Evolutionary conservation across 2,329 filamentous ascomycete genomes (phyloP).

Genomic region (Scytalidium lignicola): DNA sequence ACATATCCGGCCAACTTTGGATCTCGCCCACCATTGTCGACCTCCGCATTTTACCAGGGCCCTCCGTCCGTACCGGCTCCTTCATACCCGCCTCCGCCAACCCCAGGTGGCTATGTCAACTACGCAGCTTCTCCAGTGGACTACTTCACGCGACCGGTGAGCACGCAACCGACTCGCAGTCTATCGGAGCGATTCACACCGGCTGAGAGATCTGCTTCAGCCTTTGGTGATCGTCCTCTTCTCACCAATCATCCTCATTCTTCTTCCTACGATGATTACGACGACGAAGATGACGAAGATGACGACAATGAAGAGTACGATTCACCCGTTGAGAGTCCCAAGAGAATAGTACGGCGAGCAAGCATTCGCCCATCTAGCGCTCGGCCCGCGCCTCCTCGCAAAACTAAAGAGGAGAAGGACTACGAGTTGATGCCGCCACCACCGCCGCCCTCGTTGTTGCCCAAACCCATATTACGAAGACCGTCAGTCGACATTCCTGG

Average conservation of each 20-base stretch:
- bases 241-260: background rate
- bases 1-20: slow-evolving; percentile 6
- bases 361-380: slow-evolving; percentile 19
- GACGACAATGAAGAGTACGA: slow-evolving; percentile 21
- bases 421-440: slow-evolving; percentile 23
- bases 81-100: slow-evolving; percentile 8
- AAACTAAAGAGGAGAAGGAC: slow-evolving; percentile 16
- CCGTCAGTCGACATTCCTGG: slow-evolving; percentile 8
- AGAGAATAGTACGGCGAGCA: slow-evolving; percentile 9
- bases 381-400: slow-evolving; percentile 5
- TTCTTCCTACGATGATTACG: background rate
- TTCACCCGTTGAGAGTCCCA: slow-evolving; percentile 15
- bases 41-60: slow-evolving; percentile 15
- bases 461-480: slow-evolving; percentile 13
- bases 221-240: slow-evolving; percentile 8
- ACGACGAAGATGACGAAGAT: slow-evolving; percentile 4
- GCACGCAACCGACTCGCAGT: slow-evolving; percentile 6
- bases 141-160: slow-evolving; percentile 6
- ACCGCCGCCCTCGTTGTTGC: slow-evolving; percentile 9
- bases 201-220: slow-evolving; percentile 11
- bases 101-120: slow-evolving; percentile 6
- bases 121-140: slow-evolving; percentile 8
- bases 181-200: slow-evolving; percentile 14
- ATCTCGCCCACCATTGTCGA: slow-evolving; percentile 19
- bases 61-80: slow-evolving; percentile 10